Base-by-base conservation (phyloP, 768 basidiomycete species). In the Cystobasidium tubakii region DNA sequence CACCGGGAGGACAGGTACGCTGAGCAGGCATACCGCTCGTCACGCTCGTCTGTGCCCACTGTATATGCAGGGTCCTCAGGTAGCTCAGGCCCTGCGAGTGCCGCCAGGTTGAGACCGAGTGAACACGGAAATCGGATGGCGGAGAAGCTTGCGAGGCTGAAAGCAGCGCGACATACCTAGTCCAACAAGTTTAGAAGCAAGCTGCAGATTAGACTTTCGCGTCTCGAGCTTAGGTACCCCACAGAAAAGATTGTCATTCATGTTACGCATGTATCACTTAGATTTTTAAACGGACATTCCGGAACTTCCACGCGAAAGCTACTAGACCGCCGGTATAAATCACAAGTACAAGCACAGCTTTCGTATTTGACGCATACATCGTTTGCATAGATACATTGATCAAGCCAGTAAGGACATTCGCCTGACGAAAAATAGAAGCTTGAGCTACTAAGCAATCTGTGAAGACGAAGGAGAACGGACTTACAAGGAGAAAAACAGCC, bases 381-480 rank as follows among this genome's bases (percentile, higher is more conserved):
- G 92, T 97, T 76, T 82, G 81, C 74, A 94, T 84, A 0, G 86
- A 83, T 42, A 97, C 77, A 79, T 97, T 99, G 75, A 94, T 83
- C 15, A 90, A 76, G 0, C 95, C 95, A 0, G 95, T 99, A 36
- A 86, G 80, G 0, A 95, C 82, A 80, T 98, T 98, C 0, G 93
- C 91, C 92, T 95, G 75, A 15, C 1, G 0, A 10, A 21, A 74
- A 31, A 43, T 12, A 12, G 29, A 4, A n/a, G n/a, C n/a, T n/a
- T n/a, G n/a, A n/a, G n/a, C n/a, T n/a, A n/a, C n/a, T n/a, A n/a
- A n/a, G n/a, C n/a, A n/a, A n/a, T n/a, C n/a, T n/a, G n/a, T n/a
- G n/a, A n/a, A n/a, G n/a, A n/a, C 36, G 62, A 63, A 31, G 76
- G 31, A 39, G 7, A 31, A 29, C 25, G 53, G 17, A 85, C 90